Base-by-base conservation (phyloP, 2,329 filamentous ascomycete genomes). In the Alternaria sp. region DNA sequence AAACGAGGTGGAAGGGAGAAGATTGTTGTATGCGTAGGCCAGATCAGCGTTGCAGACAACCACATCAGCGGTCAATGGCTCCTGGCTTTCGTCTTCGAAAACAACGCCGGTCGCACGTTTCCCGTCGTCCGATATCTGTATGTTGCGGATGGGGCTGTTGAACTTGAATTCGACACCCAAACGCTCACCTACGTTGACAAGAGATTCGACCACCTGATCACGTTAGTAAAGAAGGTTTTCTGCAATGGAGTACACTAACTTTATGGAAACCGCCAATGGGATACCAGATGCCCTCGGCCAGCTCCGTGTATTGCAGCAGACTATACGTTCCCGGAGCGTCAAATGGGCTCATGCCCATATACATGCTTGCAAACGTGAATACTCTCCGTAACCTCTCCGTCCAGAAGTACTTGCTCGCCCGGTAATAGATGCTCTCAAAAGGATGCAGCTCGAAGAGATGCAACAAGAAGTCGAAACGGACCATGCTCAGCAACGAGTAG, bases 361-460 rank as follows among this genome's bases (percentile, higher is more conserved):
- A 93, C 91, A 93, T 94, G 70, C 89, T 92, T 21, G 88, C 90
- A 78, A 93, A 93, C 0, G 91, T 93, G 68, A 93, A 93, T 0
- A 91, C 90, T 25, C 90, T 81, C 64, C 91, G 83, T 71, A 93
- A 74, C 61, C 90, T 82, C 73, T 93, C 90, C 0, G 89, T 90
- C 83, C 83, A 86, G 77, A 93, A 93, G 72, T 93, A 93, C 64
- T 84, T 85, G 25, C 86, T 83, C 4, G 90, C 88, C 26, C 91
- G 81, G 7, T 83, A 82, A 82, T 89, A 93, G 15, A 92, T 90
- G 70, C 86, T 90, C 76, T 92, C 88, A 65, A 93, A 89, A 0
- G 90, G 90, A 81, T 92, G 91, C 60, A 93, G 76, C 11, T 82
- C 81, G 18, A 91, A 74, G 18, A 92, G 75, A 63, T 89, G 84